These are phyloP conservation scores for Kwoniella sp. DNA, from an alignment of 768 basidiomycete species.

Conservation along the genomic window DNA sequence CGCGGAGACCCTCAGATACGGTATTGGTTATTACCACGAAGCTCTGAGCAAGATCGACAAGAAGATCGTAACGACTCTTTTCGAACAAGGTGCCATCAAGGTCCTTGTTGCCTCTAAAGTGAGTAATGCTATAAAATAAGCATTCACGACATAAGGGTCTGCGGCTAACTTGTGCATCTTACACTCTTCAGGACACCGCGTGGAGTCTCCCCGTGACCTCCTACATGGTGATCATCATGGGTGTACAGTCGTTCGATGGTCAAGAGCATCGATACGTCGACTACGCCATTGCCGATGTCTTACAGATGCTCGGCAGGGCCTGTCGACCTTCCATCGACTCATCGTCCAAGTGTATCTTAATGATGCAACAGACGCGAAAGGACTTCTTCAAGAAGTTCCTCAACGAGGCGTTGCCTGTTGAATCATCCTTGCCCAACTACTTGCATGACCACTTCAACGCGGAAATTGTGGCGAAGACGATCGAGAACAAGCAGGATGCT, in stretches of 20 bases:
- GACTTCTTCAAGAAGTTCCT: constrained; percentile 99
- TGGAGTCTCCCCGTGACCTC: constrained; percentile 93
- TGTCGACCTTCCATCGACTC: constrained; percentile 87
- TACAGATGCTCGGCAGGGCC: constrained; percentile 99
- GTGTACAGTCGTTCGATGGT: constrained; percentile 95
- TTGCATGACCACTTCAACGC: constrained; percentile 97
- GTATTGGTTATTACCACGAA: constrained; percentile 94
- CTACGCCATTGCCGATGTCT: constrained; percentile 96
- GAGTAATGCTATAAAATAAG: too few species aligned
- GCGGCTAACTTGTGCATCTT: background rate
- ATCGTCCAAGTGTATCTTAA: constrained; percentile 87
- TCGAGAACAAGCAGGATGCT: constrained; percentile 95
- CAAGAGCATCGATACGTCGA: constrained; percentile 97
- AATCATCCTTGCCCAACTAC: constrained; percentile 88
- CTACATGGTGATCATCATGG: constrained; percentile 99
- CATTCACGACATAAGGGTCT: constrained; percentile 3
- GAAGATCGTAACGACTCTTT: constrained; percentile 85
- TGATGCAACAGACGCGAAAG: constrained; percentile 97
- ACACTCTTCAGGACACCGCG: constrained; percentile 77
- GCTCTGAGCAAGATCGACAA: constrained; percentile 90
- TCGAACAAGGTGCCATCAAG: constrained; percentile 92
- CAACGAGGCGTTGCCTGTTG: constrained; percentile 94
- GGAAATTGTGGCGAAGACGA: constrained; percentile 96
- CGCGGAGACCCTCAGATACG: constrained; percentile 79
- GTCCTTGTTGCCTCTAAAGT: constrained; percentile 92